A percentile compares a stretch with the other conserved stretches of the same genome.
Evolutionary conservation across 768 basidiomycete genomes (phyloP).

Genomic region (Termitomyces eurrhizus): DNA sequence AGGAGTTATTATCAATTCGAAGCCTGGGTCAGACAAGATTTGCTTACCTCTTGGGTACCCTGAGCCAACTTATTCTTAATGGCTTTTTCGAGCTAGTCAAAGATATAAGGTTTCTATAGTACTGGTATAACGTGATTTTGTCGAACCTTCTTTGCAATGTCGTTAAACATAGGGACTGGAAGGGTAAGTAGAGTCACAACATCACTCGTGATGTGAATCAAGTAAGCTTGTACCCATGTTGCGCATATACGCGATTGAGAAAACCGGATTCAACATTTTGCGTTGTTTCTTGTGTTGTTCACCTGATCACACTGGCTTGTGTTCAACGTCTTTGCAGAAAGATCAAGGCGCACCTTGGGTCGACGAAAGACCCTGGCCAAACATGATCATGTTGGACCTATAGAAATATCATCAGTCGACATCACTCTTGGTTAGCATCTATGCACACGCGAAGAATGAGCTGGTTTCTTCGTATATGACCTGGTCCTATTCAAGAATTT

Average conservation of each 20-base stretch:
- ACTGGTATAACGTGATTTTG: neutral
- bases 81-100: neutral
- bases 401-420: neutral
- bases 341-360: neutral
- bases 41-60: neutral
- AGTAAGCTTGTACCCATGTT: neutral
- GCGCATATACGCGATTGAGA: neutral
- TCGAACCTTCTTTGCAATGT: neutral
- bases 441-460: neutral
- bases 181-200: neutral
- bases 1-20: too few relatives aligned
- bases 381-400: neutral
- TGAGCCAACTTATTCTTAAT: neutral
- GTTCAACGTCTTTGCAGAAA: neutral
- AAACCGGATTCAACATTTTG: constrained; percentile 3
- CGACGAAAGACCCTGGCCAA: neutral
- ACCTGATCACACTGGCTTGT: neutral
- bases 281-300: constrained; percentile 5
- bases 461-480: constrained; percentile 1
- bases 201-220: too few relatives aligned
- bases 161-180: neutral
- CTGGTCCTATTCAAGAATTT: neutral
- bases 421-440: neutral
- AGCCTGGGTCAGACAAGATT: neutral
- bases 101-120: neutral